A percentile compares a stretch with the other conserved stretches of the same genome.
phyloP scores from a whole-genome alignment of 1,284 basidiomycete species.

The Malassezia restricta region DNA sequence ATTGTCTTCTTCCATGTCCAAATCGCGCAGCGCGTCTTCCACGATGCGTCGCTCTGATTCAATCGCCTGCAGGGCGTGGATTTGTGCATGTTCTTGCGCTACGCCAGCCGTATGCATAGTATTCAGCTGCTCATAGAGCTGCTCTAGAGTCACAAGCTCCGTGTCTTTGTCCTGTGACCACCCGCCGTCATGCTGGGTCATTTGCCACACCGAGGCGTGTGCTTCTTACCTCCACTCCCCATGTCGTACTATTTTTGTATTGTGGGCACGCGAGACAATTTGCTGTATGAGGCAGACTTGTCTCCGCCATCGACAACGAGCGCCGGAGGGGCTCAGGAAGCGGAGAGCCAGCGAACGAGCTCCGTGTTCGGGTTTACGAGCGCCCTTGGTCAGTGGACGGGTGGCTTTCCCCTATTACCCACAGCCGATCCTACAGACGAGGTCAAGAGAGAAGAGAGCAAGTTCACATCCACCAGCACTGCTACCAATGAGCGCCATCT shows the following conservation, averaged over 20 bases:
- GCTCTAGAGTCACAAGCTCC: slow-evolving; percentile 2
- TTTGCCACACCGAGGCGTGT: not conserved
- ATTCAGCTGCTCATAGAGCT: slow-evolving; percentile 4
- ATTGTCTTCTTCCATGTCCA: slow-evolving; percentile 11
- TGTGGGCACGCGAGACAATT: slow-evolving; percentile 40
- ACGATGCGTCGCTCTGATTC: slow-evolving; percentile 9
- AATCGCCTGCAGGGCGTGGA: not conserved
- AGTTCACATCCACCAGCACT: not conserved
- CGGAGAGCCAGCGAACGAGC: not conserved
- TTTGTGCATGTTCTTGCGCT: slow-evolving; percentile 2
- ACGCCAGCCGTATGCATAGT: not conserved
- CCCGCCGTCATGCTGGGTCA: not conserved
- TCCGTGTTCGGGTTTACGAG: slow-evolving; percentile 6
- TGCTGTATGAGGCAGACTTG: slow-evolving; percentile 41
- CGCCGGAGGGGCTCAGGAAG: not conserved
- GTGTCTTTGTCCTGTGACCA: not conserved
- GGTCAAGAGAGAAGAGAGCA: slow-evolving; percentile 1
- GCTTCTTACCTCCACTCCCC: not conserved
- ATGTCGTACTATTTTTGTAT: slow-evolving; percentile 39
- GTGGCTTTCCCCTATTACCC: not conserved
- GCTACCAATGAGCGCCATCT: slow-evolving; percentile 18
- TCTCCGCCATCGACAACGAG: slow-evolving; percentile 19
- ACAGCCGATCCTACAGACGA: not conserved
- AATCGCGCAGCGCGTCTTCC: slow-evolving; percentile 17
- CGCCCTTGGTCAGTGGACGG: slow-evolving; percentile 17